Base-by-base conservation (phyloP, 108 stramenopile genomes). In the Epithemia pelagica region DNA sequence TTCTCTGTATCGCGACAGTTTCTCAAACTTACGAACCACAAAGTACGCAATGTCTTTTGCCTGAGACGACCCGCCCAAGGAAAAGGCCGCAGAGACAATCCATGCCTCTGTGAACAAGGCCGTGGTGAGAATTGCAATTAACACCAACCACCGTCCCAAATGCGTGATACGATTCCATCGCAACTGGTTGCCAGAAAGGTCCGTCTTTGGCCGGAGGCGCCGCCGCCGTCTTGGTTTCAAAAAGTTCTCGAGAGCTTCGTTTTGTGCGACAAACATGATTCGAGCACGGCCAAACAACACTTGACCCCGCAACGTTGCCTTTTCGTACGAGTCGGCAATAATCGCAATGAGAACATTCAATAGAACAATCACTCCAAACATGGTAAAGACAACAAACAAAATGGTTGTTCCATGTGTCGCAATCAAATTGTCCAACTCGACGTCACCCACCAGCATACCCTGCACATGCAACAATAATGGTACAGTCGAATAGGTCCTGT, bases 331-430 rank as follows among this genome's bases (percentile, higher is more conserved):
- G 52, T 74, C 73, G 25, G 56, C 32, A 23, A 68, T 61, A 2
- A 74, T 32, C 19, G 80, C 80, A 61, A 81, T 81, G 58, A 81
- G 60, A 27, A 75, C 74, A 61, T 81, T 81, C 51, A 81, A 61
- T 3, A 81, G 64, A 30, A 81, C 30, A 23, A 81, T 58, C 1
- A 74, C 59, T 21, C 73, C 80, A 20, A 81, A n/a, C 58, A 81
- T 29, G 0, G 68, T 75, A 29, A 77, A 68, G 22, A 61, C 0
- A 30, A 77, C 30, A 51, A 75, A 74, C 8, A 81, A 22, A 37
- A 72, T 29, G 28, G 62, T 60, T 0, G 62, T 60, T 28, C 21
- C 63, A 5, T 0, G 18, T n/a, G 64, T 64, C 20, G 37, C 23
- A 23, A 57, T 66, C 54, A 64, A 75, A 18, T 74, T 28, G 18